Evolutionary conservation across 2,329 filamentous ascomycete genomes (phyloP).

Genomic region (Talaromyces sp.): DNA sequence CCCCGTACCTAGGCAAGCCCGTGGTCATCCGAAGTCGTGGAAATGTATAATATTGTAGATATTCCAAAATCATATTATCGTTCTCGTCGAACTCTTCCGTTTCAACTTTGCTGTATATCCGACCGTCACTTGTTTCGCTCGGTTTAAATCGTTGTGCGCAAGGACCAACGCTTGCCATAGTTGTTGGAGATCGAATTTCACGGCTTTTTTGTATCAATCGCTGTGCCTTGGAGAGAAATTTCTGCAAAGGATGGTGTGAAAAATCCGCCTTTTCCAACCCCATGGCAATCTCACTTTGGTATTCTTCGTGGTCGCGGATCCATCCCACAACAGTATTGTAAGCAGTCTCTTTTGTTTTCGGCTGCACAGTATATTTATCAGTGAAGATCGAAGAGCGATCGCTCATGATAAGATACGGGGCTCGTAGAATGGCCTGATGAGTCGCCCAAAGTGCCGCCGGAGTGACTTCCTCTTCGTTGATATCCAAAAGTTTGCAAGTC

Average conservation of each 20-base stretch:
- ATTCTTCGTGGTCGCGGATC: conserved; percentile 48
- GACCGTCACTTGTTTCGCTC: conserved; percentile 21
- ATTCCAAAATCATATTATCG: conserved; percentile 51
- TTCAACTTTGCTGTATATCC: conserved; percentile 25
- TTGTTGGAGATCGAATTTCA: conserved; percentile 36
- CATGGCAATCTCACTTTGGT: conserved; percentile 22
- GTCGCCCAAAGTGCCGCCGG: conserved; percentile 29
- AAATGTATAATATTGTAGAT: conserved; percentile 47
- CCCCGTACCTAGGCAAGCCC: conserved; percentile 43
- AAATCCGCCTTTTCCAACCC: conserved; percentile 18
- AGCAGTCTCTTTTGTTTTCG: conserved; percentile 43
- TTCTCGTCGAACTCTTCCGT: conserved; percentile 40
- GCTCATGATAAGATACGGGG: conserved; percentile 29
- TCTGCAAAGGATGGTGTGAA: conserved; percentile 32
- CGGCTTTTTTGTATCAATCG: conserved; percentile 37
- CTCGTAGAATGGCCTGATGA: conserved; percentile 25
- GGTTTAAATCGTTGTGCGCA: conserved; percentile 25
- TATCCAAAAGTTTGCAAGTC: conserved; percentile 26
- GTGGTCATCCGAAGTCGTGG: conserved; percentile 34
- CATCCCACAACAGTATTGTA: conserved; percentile 49
- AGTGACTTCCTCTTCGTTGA: conserved; percentile 23
- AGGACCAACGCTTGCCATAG: conserved; percentile 36
- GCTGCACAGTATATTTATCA: conserved; percentile 44
- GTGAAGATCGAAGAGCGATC: conserved; percentile 29
- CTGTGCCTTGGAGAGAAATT: conserved; percentile 41